Evolutionary conservation across 108 stramenopile genomes (phyloP), one percentile per base, ranked within the genome.

Genomic region (Craspedostauros australis): DNA sequence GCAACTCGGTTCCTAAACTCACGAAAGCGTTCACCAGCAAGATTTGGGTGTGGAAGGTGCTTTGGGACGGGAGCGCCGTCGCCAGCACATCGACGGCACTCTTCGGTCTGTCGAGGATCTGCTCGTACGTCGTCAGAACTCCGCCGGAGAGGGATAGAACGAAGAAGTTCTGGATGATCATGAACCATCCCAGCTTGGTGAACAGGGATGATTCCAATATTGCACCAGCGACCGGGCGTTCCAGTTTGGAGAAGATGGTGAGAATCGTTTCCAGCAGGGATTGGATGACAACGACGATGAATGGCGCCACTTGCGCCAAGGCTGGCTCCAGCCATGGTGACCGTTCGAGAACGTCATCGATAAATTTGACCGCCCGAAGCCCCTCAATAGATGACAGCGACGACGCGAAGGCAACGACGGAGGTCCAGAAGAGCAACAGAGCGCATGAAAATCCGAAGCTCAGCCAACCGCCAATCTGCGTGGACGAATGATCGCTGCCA

Each of bases 91-190:
- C 56, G 55, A 31, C 63, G 57, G 68, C 79, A 79, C 61, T 59
- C 74, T 18, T 65, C 69, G 14, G 46, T 30, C 18, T 77, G 53
- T 7, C 56, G 60, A 11, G 41, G 29, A n/a, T 69, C 63, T 2
- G 37, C 57, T 37, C 68, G 75, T 33, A 57, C 41, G 14, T 64
- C 66, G 3, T 38, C n/a, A 4, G 77, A 72, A 21, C 79, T 58
- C 9, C 68, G 64, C 2, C 60, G 47, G 8, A 84, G 53, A 45
- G 64, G 77, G 18, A 75, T 43, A 27, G n/a, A n/a, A n/a, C n/a
- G n/a, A n/a, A n/a, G n/a, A n/a, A n/a, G n/a, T n/a, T 72, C 43
- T 79, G 77, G 45, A 79, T 44, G 45, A 77, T 73, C 33, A 64
- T 72, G 30, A 73, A 68, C 6, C 43, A 55, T 29, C 57, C 39